phyloP scores from a whole-genome alignment of 1,139 yeast species.

The Taiozyma sp. region DNA sequence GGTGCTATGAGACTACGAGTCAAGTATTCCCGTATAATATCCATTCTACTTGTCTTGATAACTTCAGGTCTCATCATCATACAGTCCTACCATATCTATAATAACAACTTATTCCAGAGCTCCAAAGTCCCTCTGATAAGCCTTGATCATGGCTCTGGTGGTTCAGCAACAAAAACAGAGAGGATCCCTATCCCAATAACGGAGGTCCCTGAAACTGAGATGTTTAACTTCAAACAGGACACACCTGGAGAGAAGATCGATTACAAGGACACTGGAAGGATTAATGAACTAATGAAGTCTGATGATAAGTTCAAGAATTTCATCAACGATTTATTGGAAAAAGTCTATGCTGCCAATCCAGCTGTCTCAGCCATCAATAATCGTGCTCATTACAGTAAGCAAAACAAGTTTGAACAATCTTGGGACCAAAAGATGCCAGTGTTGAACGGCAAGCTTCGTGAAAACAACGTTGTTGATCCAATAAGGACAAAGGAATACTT shows the following conservation, averaged over 20 bases:
- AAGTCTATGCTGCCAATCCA: slow-evolving; percentile 14
- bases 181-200: background rate
- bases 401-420: slow-evolving; percentile 9
- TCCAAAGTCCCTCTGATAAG: background rate
- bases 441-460: slow-evolving; percentile 19
- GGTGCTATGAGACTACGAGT: background rate
- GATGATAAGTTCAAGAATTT: slow-evolving; percentile 11
- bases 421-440: slow-evolving; percentile 20
- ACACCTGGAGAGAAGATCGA: background rate
- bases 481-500: slow-evolving; percentile 20
- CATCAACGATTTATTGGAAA: slow-evolving; percentile 12
- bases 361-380: slow-evolving; percentile 16
- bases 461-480: slow-evolving; percentile 18
- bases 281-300: slow-evolving; percentile 8
- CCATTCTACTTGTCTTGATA: background rate
- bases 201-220: background rate
- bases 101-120: background rate
- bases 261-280: background rate
- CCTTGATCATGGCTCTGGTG: background rate
- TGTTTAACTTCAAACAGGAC: background rate
- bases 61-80: background rate
- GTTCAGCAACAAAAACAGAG: background rate
- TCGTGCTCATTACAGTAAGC: slow-evolving; percentile 16
- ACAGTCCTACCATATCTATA: background rate
- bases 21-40: background rate